These are phyloP conservation scores for Penstemon davidsonii DNA, from an alignment of 257 asterid genomes.

Conservation along the genomic window DNA sequence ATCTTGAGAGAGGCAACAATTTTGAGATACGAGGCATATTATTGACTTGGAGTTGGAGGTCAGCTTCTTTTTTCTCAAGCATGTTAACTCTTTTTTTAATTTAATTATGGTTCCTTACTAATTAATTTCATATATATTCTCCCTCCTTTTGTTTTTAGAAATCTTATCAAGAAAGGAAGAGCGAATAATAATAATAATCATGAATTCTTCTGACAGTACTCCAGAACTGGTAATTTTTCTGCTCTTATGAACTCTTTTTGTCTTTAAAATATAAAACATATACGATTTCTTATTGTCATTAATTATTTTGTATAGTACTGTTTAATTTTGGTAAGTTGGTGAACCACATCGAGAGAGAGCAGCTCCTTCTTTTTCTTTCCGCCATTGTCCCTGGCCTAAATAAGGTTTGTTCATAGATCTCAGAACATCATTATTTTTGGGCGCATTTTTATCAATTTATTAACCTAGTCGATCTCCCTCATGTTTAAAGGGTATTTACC, in stretches of 20 bases:
- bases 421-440: not conserved
- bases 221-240: constrained; percentile 22
- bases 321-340: not conserved
- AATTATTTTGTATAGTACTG: no score
- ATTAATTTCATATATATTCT: not conserved
- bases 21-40: no score
- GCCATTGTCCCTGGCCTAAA: constrained; percentile 45
- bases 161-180: no score
- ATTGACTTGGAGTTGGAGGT: no score
- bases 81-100: not conserved
- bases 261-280: no score
- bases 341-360: constrained; percentile 37
- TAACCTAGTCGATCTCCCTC: no score
- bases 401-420: constrained; percentile 29
- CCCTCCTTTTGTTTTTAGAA: not conserved
- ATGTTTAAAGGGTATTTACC: not conserved
- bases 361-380: constrained; percentile 39
- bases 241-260: not conserved
- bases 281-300: no score
- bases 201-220: constrained; percentile 21
- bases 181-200: no score
- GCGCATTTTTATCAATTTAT: not conserved
- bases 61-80: no score
- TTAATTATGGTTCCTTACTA: not conserved
- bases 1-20: no score